These are phyloP conservation scores for Cladosporium sp. DNA, from an alignment of 2,329 filamentous ascomycete species.

Conservation along the genomic window DNA sequence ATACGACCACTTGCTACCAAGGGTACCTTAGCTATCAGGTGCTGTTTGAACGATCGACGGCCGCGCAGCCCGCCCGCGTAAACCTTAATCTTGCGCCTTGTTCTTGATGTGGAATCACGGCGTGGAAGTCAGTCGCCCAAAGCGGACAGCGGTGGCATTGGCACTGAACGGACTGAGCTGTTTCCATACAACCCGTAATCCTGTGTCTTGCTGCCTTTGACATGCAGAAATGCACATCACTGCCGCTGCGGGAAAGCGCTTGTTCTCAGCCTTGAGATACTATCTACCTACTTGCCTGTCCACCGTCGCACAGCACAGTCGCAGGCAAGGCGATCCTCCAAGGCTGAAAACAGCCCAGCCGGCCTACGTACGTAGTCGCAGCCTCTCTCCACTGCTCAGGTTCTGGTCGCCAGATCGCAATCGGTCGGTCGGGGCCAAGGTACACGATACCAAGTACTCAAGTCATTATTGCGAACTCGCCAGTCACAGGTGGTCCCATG, in stretches of 20 bases:
- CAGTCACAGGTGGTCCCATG: neutral
- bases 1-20: too few species aligned
- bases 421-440: too few species aligned
- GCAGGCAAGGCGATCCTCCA: conserved; percentile 1
- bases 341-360: neutral
- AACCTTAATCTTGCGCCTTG: conserved; percentile 5
- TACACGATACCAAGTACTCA: too few species aligned
- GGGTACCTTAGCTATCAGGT: too few species aligned
- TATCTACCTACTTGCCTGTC: too few species aligned
- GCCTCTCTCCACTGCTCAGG: too few species aligned
- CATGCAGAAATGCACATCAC: neutral
- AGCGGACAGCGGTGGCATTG: neutral
- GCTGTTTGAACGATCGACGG: neutral
- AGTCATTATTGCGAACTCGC: neutral
- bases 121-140: conserved; percentile 2
- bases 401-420: too few species aligned
- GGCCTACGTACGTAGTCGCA: too few species aligned
- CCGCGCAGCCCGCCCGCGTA: neutral
- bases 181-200: neutral
- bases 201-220: too few species aligned
- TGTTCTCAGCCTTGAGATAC: neutral
- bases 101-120: neutral
- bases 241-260: neutral
- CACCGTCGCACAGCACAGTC: neutral
- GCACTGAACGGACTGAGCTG: neutral